Base-by-base conservation (phyloP, 2,329 filamentous ascomycete species). In the Fusarium irregulare region DNA sequence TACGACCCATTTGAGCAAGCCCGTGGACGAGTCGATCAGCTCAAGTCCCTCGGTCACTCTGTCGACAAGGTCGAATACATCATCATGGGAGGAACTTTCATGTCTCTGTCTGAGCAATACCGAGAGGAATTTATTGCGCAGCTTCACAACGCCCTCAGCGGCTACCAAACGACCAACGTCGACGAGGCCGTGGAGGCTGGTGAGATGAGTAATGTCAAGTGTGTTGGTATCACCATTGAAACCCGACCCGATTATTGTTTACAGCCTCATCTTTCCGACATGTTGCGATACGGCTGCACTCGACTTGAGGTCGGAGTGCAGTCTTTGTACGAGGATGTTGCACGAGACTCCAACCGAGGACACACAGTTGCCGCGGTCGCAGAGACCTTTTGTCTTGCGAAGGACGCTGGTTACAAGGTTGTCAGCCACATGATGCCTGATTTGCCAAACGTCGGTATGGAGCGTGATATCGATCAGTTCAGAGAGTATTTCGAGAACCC, bases 391-490 rank as follows among this genome's bases (percentile, higher is more conserved):
- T 97, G 93, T 73, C 86, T 98, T n/a, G 90, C 96, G 69, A 99
- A 99, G 81, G 97, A 99, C 79, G 94, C 97, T 8, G 96, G 96
- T 1, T 99, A 97, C 87, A 99, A 99, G 80, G 96, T 99, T 1
- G 96, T 99, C 68, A 97, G 93, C 72, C 96, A 99, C 82, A 99
- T 99, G 96, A 99, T 99, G 96, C 96, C 96, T 2, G 96, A 99
- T 78, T 83, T 99, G 49, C 96, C 96, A 6, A 99, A 99, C 75
- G 96, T 99, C 4, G 96, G 96, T 60, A 97, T 98, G 92, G 97
- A 99, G 82, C 91, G 96, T 75, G 96, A 99, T 78, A 85, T 99
- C 45, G 94, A 97, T 77, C 96, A 99, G 75, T 99, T 99, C 81
- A 88, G 93, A 70, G 97, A 99, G 78, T 99, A 99, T 80, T 99